Percentiles rank a stretch among this genome's conserved stretches.
Conservation (phyloP, 495 filamentous ascomycete species). For the Penicillium roqueforti region DNA sequence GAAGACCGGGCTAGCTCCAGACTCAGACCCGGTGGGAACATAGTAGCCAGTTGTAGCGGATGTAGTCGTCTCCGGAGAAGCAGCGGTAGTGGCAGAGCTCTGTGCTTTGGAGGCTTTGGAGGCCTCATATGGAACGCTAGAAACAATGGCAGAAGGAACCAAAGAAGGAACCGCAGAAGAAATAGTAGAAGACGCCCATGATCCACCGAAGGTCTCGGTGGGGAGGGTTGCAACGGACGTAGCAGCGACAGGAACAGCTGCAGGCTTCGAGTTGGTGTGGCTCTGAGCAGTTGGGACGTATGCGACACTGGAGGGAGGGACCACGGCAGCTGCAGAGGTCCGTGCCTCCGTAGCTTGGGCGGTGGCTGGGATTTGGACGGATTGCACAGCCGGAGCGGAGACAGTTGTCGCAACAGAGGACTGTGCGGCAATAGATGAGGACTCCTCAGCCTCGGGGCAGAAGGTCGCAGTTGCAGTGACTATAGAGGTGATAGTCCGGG, state of each 20-base stretch:
- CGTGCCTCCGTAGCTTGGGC: not conserved
- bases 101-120: conserved; percentile 14
- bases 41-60: conserved; percentile 1
- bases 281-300: not conserved
- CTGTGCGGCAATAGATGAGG: not conserved
- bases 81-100: conserved; percentile 14
- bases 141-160: not conserved
- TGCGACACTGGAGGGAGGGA: not conserved
- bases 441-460: conserved; percentile 1
- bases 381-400: not conserved
- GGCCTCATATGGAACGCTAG: conserved; percentile 3
- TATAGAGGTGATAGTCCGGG: conserved; percentile 4
- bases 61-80: not conserved
- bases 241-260: not conserved
- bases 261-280: not conserved
- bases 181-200: too few species aligned
- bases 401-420: not conserved
- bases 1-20: conserved; percentile 23
- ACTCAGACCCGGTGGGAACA: conserved; percentile 12
- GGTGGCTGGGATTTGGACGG: not conserved
- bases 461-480: conserved; percentile 3
- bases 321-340: not conserved
- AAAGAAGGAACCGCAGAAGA: not conserved
- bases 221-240: conserved; percentile 1
- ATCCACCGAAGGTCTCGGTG: not conserved